A percentile compares a stretch with the other conserved stretches of the same genome.
These are phyloP conservation scores for Cordyceps militaris DNA, from an alignment of 2,329 filamentous ascomycete genomes.

Conservation along the genomic window DNA sequence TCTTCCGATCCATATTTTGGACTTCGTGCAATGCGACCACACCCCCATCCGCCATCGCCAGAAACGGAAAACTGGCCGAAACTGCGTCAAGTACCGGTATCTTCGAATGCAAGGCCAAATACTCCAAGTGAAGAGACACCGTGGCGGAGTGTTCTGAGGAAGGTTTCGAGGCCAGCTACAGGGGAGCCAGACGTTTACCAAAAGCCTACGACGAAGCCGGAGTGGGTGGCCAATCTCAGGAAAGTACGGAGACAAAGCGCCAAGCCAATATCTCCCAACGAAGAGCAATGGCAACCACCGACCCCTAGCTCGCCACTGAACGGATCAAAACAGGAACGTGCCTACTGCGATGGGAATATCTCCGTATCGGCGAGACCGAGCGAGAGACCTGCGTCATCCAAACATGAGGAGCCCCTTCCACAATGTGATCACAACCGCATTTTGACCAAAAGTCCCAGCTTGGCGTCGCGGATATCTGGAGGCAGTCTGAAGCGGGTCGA, in stretches of 20 bases:
- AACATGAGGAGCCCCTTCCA: neutral
- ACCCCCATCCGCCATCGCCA: conserved; percentile 11
- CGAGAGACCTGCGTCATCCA: conserved; percentile 1
- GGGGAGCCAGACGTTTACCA: neutral
- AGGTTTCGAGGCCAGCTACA: conserved; percentile 1
- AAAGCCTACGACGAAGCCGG: conserved; percentile 2
- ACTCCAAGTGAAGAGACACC: neutral
- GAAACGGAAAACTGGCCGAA: conserved; percentile 5
- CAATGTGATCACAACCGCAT: neutral
- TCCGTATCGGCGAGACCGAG: conserved; percentile 7
- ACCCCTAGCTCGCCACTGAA: neutral
- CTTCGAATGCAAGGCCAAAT: neutral
- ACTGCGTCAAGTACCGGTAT: conserved; percentile 6
- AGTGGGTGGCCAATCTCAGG: conserved; percentile 5
- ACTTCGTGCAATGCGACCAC: conserved; percentile 4
- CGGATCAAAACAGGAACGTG: neutral
- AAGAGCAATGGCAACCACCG: neutral
- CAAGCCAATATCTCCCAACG: neutral
- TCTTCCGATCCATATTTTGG: conserved; percentile 8
- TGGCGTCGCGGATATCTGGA: neutral
- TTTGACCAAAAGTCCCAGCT: neutral
- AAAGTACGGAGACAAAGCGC: neutral
- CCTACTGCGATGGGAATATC: conserved; percentile 12
- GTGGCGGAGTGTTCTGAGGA: conserved; percentile 6
- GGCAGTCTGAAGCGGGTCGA: neutral